phyloP scores from a whole-genome alignment of 371 early-diverging fungal species.

The Rhizopus stolonifer region DNA sequence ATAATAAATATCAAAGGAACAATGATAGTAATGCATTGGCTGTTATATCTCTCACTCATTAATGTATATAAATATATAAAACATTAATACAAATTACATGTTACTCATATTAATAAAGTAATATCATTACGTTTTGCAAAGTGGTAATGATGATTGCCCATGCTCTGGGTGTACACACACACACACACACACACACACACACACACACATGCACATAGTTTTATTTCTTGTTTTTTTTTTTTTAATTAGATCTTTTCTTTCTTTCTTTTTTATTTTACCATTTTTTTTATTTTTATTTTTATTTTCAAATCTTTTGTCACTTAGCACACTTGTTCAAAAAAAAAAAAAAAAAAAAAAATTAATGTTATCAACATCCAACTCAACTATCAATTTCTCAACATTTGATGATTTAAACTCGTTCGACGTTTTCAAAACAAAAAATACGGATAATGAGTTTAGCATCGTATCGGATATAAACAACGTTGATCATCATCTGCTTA shows the following conservation, averaged over 20 bases:
- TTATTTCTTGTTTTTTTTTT: slow-evolving; percentile 1
- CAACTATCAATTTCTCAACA: background rate
- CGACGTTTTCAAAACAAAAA: background rate
- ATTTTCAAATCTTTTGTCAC: background rate
- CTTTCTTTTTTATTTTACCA: background rate
- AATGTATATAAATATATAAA: no score
- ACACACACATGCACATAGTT: background rate
- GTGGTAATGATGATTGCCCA: no score
- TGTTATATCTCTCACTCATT: no score
- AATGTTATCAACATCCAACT: background rate
- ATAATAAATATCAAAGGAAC: background rate
- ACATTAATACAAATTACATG: no score
- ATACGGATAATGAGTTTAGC: background rate
- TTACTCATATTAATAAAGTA: background rate
- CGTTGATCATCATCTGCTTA: slow-evolving; percentile 24
- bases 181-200: background rate
- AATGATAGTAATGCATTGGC: no score
- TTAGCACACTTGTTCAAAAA: background rate
- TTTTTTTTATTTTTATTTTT: background rate
- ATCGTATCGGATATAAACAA: background rate
- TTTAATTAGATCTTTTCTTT: slow-evolving; percentile 2
- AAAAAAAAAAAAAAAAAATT: no score
- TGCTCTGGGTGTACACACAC: background rate
- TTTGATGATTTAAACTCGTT: background rate
- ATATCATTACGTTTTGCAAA: background rate